Percentiles rank a stretch among this genome's conserved stretches.
Conservation (phyloP, 345 rosid species). For the Firmiana major region DNA sequence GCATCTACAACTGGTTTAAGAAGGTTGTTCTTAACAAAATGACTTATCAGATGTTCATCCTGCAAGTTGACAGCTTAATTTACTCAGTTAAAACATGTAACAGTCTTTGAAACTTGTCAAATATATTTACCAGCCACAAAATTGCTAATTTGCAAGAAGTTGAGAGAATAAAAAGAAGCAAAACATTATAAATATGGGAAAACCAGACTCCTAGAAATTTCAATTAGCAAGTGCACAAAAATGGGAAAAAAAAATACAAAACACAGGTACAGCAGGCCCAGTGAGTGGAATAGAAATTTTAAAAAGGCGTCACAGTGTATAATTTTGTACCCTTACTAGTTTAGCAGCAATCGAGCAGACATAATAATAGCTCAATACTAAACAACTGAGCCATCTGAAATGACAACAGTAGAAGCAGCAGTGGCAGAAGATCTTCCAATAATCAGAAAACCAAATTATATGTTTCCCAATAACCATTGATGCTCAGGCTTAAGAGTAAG, state of each 20-base stretch:
- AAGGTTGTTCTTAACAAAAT: slow-evolving; percentile 78
- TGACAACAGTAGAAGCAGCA: neutral
- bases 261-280: neutral
- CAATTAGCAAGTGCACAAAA: neutral
- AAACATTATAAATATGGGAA: neutral
- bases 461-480: neutral
- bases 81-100: neutral
- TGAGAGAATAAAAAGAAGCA: neutral
- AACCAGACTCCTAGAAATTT: neutral
- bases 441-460: neutral
- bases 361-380: neutral
- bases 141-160: neutral
- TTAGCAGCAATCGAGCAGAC: neutral
- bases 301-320: neutral
- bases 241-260: neutral
- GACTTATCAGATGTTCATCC: slow-evolving; percentile 84
- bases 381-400: slow-evolving; percentile 4
- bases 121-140: neutral
- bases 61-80: slow-evolving; percentile 29
- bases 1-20: slow-evolving; percentile 84
- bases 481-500: neutral
- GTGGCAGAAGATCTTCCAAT: neutral
- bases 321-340: neutral
- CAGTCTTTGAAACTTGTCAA: neutral
- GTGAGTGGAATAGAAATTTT: neutral